Conservation (phyloP, 2,329 filamentous ascomycete genomes). For the Simplicillium sp. region DNA sequence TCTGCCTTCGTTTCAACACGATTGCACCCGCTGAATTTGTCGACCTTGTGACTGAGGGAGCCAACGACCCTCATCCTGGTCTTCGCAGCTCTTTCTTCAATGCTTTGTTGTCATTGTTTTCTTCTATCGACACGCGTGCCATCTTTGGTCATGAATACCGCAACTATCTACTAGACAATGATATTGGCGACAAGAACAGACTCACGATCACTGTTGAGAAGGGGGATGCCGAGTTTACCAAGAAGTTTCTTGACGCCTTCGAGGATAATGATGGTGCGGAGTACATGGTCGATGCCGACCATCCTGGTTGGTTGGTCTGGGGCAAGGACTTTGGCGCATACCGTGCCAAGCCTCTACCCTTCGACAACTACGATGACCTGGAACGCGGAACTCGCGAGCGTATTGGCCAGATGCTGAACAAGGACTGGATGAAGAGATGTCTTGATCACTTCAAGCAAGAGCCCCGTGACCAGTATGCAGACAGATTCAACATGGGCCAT, state of each 20-base stretch:
- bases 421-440: slow-evolving; percentile 76
- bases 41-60: slow-evolving; percentile 70
- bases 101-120: slow-evolving; percentile 67
- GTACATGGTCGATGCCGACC: slow-evolving; percentile 85
- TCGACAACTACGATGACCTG: slow-evolving; percentile 65
- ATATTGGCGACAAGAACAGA: slow-evolving; percentile 62
- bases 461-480: slow-evolving; percentile 69
- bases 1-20: slow-evolving; percentile 84
- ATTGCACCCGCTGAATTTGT: slow-evolving; percentile 76
- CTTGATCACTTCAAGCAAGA: slow-evolving; percentile 96
- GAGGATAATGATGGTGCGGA: slow-evolving; percentile 57
- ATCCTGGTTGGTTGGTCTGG: slow-evolving; percentile 96
- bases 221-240: slow-evolving; percentile 71
- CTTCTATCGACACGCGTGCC: slow-evolving; percentile 78
- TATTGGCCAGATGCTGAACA: slow-evolving; percentile 72
- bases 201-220: slow-evolving; percentile 62
- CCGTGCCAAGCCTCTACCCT: slow-evolving; percentile 60
- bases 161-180: slow-evolving; percentile 75
- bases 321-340: slow-evolving; percentile 76
- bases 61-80: slow-evolving; percentile 84
- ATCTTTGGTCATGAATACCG: slow-evolving; percentile 79
- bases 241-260: slow-evolving; percentile 70
- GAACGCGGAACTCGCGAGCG: slow-evolving; percentile 66
- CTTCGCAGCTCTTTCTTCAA: slow-evolving; percentile 73
- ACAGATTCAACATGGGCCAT: slow-evolving; percentile 84